phyloP scores from a whole-genome alignment of 1,284 basidiomycete genomes.

The Sanghuangporus baumii region DNA sequence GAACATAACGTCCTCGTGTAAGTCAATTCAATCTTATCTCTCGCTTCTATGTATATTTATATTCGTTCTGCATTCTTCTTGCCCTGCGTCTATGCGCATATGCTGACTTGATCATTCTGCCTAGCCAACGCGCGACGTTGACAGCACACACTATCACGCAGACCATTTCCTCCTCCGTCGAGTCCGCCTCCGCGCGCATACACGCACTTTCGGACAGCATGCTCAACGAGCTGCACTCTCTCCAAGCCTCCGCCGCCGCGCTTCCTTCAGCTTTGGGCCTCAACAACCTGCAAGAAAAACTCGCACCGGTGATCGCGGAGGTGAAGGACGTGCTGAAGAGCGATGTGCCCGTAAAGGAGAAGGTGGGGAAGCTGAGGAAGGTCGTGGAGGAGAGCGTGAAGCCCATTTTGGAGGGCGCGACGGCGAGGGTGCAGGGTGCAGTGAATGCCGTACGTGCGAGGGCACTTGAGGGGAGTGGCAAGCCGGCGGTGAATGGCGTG shows the following conservation, averaged over 20 bases:
- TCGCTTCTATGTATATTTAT: background rate
- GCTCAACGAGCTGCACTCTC: slow-evolving; percentile 55
- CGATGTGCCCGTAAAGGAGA: slow-evolving; percentile 13
- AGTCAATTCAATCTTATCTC: slow-evolving; percentile 25
- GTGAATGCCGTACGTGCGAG: slow-evolving; percentile 6
- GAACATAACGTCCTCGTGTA: slow-evolving; percentile 62
- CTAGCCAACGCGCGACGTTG: slow-evolving; percentile 61
- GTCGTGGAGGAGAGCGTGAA: slow-evolving; percentile 12
- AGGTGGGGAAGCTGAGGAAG: slow-evolving; percentile 1
- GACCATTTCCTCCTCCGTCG: slow-evolving; percentile 49
- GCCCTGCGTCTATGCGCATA: background rate
- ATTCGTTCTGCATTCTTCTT: background rate
- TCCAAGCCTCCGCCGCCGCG: slow-evolving; percentile 53
- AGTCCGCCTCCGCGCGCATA: slow-evolving; percentile 40
- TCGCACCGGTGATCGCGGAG: slow-evolving; percentile 6
- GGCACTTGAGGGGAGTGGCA: background rate
- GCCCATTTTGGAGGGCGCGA: slow-evolving; percentile 7
- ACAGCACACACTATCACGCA: slow-evolving; percentile 58
- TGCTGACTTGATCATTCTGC: background rate
- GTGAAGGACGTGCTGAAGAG: slow-evolving; percentile 4
- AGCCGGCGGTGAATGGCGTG: background rate
- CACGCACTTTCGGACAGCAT: slow-evolving; percentile 57
- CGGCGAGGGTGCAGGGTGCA: slow-evolving; percentile 5
- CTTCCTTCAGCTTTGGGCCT: slow-evolving; percentile 47
- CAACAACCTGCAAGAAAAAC: background rate